Percentiles rank a stretch among this genome's conserved stretches.
Conservation (phyloP, 2,329 filamentous ascomycete species). For the Aspergillus awamori region DNA sequence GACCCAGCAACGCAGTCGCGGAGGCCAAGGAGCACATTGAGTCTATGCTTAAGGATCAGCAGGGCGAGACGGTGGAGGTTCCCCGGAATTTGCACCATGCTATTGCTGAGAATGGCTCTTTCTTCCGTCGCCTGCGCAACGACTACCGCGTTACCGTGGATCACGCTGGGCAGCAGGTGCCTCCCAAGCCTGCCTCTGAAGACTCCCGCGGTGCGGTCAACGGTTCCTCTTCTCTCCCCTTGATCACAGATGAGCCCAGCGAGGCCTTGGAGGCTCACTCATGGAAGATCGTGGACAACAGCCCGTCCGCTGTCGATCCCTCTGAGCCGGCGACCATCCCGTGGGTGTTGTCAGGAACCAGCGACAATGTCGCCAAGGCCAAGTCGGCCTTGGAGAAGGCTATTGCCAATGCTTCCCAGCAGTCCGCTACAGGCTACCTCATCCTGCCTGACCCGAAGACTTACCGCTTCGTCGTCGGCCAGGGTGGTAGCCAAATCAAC, state of each 20-base stretch:
- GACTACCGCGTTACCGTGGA: conserved; percentile 89
- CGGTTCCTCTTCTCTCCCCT: conserved; percentile 66
- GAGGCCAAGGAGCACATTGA: conserved; percentile 83
- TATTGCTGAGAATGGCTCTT: conserved; percentile 80
- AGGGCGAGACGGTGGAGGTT: conserved; percentile 83
- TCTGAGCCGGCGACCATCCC: conserved; percentile 56
- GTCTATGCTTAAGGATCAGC: conserved; percentile 77
- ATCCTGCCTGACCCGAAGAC: conserved; percentile 85
- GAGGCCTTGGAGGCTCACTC: conserved; percentile 69
- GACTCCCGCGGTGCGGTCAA: conserved; percentile 57
- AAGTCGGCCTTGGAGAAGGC: conserved; percentile 73
- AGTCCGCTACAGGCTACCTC: conserved; percentile 75
- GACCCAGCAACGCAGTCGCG: conserved; percentile 75
- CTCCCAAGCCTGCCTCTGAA: conserved; percentile 64
- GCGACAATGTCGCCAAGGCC: conserved; percentile 80
- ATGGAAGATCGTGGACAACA: conserved; percentile 75
- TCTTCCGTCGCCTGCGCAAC: conserved; percentile 87
- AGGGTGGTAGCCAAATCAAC: conserved; percentile 88
- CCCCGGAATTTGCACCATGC: conserved; percentile 81
- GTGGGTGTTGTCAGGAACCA: conserved; percentile 81
- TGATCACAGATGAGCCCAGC: conserved; percentile 86
- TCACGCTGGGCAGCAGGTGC: conserved; percentile 78
- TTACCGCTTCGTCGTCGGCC: conserved; percentile 88
- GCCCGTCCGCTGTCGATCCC: conserved; percentile 28
- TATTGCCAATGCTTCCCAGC: conserved; percentile 60